Evolutionary conservation across 2,329 filamentous ascomycete species (phyloP).

Genomic region (Cercospora sp.): DNA sequence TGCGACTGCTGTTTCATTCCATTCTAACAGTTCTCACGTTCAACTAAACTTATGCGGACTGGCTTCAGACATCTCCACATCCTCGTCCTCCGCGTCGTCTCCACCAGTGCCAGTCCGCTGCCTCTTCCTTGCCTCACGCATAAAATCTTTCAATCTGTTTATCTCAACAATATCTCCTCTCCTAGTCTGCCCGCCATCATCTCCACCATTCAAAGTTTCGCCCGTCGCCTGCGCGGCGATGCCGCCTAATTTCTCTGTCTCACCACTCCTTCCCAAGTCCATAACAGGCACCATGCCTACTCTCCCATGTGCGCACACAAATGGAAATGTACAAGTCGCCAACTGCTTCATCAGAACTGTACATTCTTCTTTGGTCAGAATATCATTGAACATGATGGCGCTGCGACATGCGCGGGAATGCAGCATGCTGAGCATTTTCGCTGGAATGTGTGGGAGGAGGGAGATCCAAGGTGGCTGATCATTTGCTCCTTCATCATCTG

Average conservation of each 20-base stretch:
- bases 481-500: not conserved
- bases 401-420: slow-evolving; percentile 76
- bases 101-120: not conserved
- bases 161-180: not conserved
- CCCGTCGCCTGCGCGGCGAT: not conserved
- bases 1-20: not conserved
- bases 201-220: not conserved
- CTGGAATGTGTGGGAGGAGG: slow-evolving; percentile 22
- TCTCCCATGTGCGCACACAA: slow-evolving; percentile 78
- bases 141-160: not conserved
- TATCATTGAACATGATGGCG: slow-evolving; percentile 85
- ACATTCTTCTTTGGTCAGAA: slow-evolving; percentile 60
- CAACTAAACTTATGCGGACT: slow-evolving; percentile 11
- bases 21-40: not conserved
- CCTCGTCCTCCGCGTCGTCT: not conserved
- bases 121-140: not conserved
- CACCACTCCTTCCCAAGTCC: slow-evolving; percentile 13
- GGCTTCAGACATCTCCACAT: not conserved
- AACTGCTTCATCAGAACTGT: slow-evolving; percentile 57
- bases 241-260: not conserved
- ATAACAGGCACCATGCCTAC: slow-evolving; percentile 53
- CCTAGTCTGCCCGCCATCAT: not conserved
- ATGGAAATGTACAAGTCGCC: slow-evolving; percentile 68
- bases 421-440: slow-evolving; percentile 65
- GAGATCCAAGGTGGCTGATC: slow-evolving; percentile 16